Evolutionary conservation across 2,329 filamentous ascomycete genomes (phyloP), one percentile per base, ranked within the genome.

Genomic region (Verticillium nubilum): DNA sequence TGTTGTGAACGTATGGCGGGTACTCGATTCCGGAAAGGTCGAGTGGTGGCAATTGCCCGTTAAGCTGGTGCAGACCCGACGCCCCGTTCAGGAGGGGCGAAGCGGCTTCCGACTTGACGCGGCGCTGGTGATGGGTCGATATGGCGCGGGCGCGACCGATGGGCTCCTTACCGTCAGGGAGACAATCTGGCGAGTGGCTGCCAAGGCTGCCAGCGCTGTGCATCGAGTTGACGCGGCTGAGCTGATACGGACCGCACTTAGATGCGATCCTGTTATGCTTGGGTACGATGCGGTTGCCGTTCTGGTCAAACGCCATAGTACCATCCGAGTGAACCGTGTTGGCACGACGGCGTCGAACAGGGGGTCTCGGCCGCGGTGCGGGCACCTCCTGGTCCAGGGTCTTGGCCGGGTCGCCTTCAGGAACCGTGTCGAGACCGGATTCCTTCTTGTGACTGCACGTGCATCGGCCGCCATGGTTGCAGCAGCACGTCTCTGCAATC

Each of bases 391-490:
- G 73, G 64, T 87, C 81, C 17, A 52, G 26, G 26, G 15, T 19
- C 27, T 57, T 52, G 56, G 37, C 28, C 62, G 84, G 83, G 68
- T 86, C 82, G 62, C 84, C 85, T 71, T 89, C 86, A 58, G 83
- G 85, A 17, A 88, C 85, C 1, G 85, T 83, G 67, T 87, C 85
- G 61, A 88, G 79, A 64, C 65, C 67, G 54, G 76, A 75, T 67
- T 88, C 86, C 72, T 85, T 87, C 74, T 88, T 88, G 69, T 82
- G 73, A 59, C 80, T 79, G 72, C 87, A 90, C 58, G 84, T 83
- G 76, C 87, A 90, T 66, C 82, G 82, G 53, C 81, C 85, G 63
- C 86, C 87, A 67, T 89, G 86, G 71, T 87, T 88, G 73, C 86
- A 89, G 74, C 85, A 88, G 72, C 87, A 90, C 66, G 83, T 87